Percentiles rank a stretch among this genome's conserved stretches.
These are phyloP conservation scores for Mangifera indica DNA, from an alignment of 345 rosid species.

Conservation along the genomic window DNA sequence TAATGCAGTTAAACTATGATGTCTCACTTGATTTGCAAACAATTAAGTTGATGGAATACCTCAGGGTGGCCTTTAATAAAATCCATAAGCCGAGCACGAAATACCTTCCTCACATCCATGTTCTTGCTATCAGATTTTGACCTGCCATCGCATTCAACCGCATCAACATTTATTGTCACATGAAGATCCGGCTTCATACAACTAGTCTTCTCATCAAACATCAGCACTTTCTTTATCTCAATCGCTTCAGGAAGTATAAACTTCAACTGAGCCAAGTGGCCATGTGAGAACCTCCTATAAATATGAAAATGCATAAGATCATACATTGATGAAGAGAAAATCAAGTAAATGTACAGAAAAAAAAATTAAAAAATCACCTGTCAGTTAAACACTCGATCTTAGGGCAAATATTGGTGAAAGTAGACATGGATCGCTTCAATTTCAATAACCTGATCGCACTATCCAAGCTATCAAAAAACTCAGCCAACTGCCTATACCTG, in stretches of 20 bases:
- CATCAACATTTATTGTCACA: conserved; percentile 51
- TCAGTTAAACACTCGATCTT: conserved; percentile 66
- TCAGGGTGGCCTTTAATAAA: conserved; percentile 61
- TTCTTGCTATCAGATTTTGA: conserved; percentile 42
- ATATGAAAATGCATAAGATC: neutral
- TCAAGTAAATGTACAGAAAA: neutral
- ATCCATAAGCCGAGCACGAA: conserved; percentile 53
- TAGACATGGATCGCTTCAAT: conserved; percentile 54
- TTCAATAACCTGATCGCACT: conserved; percentile 49
- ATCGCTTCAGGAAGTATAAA: conserved; percentile 76
- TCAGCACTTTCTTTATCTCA: conserved; percentile 55
- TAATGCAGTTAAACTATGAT: neutral
- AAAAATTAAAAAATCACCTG: conserved; percentile 38
- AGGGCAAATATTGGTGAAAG: conserved; percentile 49
- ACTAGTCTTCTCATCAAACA: conserved; percentile 59
- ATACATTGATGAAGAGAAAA: neutral
- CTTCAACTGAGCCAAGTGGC: conserved; percentile 75
- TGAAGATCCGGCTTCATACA: conserved; percentile 88
- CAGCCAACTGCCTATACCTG: conserved; percentile 59
- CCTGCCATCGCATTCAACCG: conserved; percentile 35
- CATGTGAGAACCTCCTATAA: conserved; percentile 70
- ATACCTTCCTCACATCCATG: conserved; percentile 52
- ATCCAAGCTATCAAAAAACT: conserved; percentile 68
- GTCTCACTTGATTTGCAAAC: neutral
- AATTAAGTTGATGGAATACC: conserved; percentile 35